phyloP scores from a whole-genome alignment of 148 eudicot genomes.

The Cornus suecica region DNA sequence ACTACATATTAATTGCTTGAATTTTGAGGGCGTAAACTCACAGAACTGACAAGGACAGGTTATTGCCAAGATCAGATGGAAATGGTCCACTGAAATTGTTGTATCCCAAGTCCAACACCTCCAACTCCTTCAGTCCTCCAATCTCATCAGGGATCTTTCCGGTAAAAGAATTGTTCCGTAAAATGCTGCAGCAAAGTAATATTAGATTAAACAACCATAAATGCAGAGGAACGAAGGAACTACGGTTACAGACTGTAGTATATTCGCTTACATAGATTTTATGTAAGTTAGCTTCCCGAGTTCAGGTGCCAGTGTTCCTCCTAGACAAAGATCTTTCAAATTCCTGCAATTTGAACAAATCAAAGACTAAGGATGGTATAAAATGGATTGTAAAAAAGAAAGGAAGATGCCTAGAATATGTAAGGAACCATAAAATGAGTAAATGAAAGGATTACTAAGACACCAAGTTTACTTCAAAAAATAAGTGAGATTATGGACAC shows the following conservation, averaged over 20 bases:
- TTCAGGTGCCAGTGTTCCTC: slow-evolving; percentile 51
- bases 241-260: background rate
- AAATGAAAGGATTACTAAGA: background rate
- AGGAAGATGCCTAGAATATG: background rate
- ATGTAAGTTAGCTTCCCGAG: slow-evolving; percentile 40
- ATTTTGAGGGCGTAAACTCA: slow-evolving; percentile 20
- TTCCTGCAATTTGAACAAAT: slow-evolving; percentile 29
- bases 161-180: slow-evolving; percentile 52
- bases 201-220: background rate
- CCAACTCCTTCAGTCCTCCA: slow-evolving; percentile 37
- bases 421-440: background rate
- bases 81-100: slow-evolving; percentile 47
- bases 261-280: slow-evolving; percentile 44
- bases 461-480: background rate
- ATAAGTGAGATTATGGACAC: background rate
- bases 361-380: background rate
- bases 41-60: slow-evolving; percentile 48
- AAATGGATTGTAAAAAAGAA: background rate
- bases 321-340: slow-evolving; percentile 52
- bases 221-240: background rate
- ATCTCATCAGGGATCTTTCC: slow-evolving; percentile 46
- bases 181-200: slow-evolving; percentile 25
- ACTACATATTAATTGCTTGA: background rate
- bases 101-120: slow-evolving; percentile 51
- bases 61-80: slow-evolving; percentile 40